Base-by-base conservation (phyloP, 345 rosid species). In the Boechera stricta region DNA sequence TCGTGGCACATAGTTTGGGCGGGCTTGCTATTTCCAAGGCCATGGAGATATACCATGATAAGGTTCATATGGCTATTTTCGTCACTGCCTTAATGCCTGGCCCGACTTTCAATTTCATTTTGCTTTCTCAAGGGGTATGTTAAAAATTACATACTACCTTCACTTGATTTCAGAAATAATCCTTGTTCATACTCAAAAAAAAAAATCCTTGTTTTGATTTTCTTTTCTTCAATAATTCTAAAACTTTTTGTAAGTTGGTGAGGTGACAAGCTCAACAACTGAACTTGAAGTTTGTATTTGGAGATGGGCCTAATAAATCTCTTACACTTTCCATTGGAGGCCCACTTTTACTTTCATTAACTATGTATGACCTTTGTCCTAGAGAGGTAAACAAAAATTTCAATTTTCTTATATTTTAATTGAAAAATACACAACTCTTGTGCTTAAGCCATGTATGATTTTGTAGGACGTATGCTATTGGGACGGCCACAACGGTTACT, bases 311-410 rank as follows among this genome's bases (percentile, higher is more conserved):
- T 64, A 13, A 47, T 53, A 77, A 77, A 10, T 77, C 90, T 56
- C 88, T 91, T n/a, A 88, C 90, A 6, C 67, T 82, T 54, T 54
- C 83, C 41, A 75, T 52, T 48, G 67, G 79, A 10, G 89, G 90
- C 10, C 85, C 89, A 2, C 12, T 71, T 4, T 73, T 12, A 64
- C 44, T 88, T 15, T 61, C 73, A 1, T 32, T 80, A 5, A 72
- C 7, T 2, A 29, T 82, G 36, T 88, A 90, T 64, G 82, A 87
- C 51, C 87, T 81, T 48, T 86, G 89, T 76, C 93, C 89, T 29
- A 72, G 42, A 47, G 74, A 88, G 86, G 95, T 83, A 71, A 67
- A 36, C 21, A 48, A 5, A 4, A 24, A 26, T 24, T 52, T 4
- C 13, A 52, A 9, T 2, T 52, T 52, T 52, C 57, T 2, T 4